Conservation (phyloP, 2,329 filamentous ascomycete genomes). For the Cercospora nicotianae region DNA sequence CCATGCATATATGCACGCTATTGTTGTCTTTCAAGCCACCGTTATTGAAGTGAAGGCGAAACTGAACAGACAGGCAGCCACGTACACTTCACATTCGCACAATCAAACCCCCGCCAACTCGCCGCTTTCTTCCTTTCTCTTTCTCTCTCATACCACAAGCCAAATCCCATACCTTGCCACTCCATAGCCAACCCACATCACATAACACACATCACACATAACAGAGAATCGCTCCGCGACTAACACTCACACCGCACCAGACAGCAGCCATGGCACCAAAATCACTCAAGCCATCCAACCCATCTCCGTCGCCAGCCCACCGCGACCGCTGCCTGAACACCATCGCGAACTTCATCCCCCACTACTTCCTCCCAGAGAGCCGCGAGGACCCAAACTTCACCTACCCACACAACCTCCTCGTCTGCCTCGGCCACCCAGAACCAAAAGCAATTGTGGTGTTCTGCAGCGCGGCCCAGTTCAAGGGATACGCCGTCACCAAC, state of each 20-base stretch:
- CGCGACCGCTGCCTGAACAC: background rate
- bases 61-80: background rate
- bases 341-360: background rate
- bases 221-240: background rate
- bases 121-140: background rate
- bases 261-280: background rate
- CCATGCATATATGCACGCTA: background rate
- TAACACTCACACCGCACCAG: background rate
- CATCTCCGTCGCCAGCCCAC: background rate
- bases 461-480: background rate
- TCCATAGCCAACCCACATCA: background rate
- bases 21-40: background rate
- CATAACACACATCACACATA: background rate
- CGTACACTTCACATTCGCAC: background rate
- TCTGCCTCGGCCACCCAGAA: constrained; percentile 4
- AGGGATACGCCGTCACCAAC: background rate
- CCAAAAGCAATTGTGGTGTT: background rate
- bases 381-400: background rate
- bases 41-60: background rate
- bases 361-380: background rate
- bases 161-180: background rate
- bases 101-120: background rate
- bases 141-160: background rate
- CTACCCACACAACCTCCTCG: background rate
- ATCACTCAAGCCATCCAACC: background rate